Percentiles rank a stretch among this genome's conserved stretches.
phyloP scores from a whole-genome alignment of 148 eudicot species.

The Spergularia bocconei region DNA sequence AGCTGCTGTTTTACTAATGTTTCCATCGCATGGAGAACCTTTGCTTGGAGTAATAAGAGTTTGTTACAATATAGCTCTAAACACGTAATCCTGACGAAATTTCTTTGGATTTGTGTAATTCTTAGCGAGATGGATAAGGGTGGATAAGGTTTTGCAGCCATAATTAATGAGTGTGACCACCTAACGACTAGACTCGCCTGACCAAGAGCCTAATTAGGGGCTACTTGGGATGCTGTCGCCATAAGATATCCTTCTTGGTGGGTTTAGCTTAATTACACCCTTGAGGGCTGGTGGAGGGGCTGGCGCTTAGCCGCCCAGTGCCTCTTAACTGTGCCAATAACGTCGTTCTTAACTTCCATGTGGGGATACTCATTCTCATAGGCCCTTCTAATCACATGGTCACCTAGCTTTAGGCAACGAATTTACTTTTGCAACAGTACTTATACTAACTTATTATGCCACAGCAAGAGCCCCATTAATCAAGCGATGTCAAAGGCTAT shows the following conservation, averaged over 20 bases:
- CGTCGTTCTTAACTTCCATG: not conserved
- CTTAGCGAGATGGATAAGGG: too few species aligned
- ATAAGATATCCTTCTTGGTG: too few species aligned
- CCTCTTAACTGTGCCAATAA: too few species aligned
- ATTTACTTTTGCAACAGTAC: slow-evolving; percentile 7
- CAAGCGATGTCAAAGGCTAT: slow-evolving; percentile 99
- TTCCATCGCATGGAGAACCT: slow-evolving; percentile 71
- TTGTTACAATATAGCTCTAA: slow-evolving; percentile 93
- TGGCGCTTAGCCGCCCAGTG: too few species aligned
- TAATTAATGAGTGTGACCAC: too few species aligned
- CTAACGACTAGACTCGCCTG: too few species aligned
- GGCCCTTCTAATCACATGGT: not conserved
- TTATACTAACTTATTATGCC: slow-evolving; percentile 12
- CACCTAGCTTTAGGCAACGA: not conserved
- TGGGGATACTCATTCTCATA: not conserved
- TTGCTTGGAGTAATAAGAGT: slow-evolving; percentile 89
- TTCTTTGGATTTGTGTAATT: not conserved
- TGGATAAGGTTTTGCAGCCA: too few species aligned
- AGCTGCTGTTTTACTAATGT: slow-evolving; percentile 1
- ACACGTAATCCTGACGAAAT: slow-evolving; percentile 58
- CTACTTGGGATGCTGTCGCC: too few species aligned
- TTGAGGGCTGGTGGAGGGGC: too few species aligned
- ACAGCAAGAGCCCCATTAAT: slow-evolving; percentile 93
- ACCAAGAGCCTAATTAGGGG: too few species aligned
- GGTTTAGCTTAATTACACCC: too few species aligned